Base-by-base conservation (phyloP, 2,329 filamentous ascomycete species). In the Paecilomyces sp. region DNA sequence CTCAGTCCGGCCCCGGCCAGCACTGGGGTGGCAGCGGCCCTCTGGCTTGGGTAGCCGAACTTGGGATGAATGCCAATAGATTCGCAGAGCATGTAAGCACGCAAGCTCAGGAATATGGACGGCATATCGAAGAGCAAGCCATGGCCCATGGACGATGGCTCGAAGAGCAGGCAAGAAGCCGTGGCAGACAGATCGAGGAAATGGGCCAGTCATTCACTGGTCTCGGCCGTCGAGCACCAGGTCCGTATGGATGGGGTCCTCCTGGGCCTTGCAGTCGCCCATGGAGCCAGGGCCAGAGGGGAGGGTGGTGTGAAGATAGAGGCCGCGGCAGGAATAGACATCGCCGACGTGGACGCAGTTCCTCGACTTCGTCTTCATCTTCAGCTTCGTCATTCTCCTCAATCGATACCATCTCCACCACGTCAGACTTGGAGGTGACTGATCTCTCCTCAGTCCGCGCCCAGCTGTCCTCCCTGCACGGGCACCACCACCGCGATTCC, bases 111-210 rank as follows among this genome's bases (percentile, higher is more conserved):
- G 63, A 72, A 56, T 76, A 74, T 61, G 70, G 74, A 31, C 65
- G 71, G 33, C 68, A 73, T 60, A 70, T 76, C 1, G 75, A 78
- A 64, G 71, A 75, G 51, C 72, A 72, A 34, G 75, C 74, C 6
- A 62, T 73, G 58, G 68, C 72, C 3, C 72, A 71, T 63, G 72
- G 71, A 34, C 68, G 70, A 11, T 75, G 74, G 68, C 62, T 76
- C 8, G 74, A 77, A 63, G 67, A 75, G 55, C 73, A 76, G 52
- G 72, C 72, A 7, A 65, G 71, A 8, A 61, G 70, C 3, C 60
- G 67, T 30, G 66, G 68, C 6, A 66, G 68, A 12, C 74, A 72
- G 56, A 53, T 63, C 31, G 66, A 67, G 58, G 61, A 64, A 52
- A 58, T 57, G 51, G 62, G 55, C 62, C 66, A 25, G 61, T 65